phyloP scores from a whole-genome alignment of 768 basidiomycete genomes.

The Tephrocybe sp. region DNA sequence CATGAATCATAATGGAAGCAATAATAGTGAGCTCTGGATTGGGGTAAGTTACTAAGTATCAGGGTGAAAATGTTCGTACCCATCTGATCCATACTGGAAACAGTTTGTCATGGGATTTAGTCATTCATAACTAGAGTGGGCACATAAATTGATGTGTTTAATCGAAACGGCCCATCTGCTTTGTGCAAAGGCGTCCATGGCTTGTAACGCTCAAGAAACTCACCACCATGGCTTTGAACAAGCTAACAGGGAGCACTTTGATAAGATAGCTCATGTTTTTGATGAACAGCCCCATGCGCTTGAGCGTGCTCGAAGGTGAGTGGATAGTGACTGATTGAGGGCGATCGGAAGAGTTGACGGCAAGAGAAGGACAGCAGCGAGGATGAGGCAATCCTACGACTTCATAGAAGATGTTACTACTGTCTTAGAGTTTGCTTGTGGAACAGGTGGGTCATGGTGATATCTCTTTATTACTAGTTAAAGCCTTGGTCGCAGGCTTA shows the following conservation, averaged over 20 bases:
- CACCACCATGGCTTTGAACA: slow-evolving; percentile 2
- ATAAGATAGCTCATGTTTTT: slow-evolving; percentile 13
- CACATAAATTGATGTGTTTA: background rate
- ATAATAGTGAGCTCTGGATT: no score
- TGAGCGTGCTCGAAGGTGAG: slow-evolving; percentile 13
- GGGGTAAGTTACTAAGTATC: no score
- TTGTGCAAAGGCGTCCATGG: background rate
- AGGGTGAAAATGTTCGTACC: no score
- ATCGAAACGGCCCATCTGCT: background rate
- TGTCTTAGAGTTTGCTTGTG: slow-evolving; percentile 76
- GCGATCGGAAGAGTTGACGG: background rate
- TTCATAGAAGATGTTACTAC: slow-evolving; percentile 56
- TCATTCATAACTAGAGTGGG: no score
- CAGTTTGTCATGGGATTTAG: no score
- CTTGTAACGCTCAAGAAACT: background rate
- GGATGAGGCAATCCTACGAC: slow-evolving; percentile 35
- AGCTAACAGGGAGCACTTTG: slow-evolving; percentile 17
- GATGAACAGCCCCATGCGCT: slow-evolving; percentile 14
- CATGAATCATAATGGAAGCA: no score
- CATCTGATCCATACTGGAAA: no score
- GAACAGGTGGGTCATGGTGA: slow-evolving; percentile 39
- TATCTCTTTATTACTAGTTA: background rate
- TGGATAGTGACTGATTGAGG: slow-evolving; percentile 3
- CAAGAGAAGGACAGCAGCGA: slow-evolving; percentile 29
- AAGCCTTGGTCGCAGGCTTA: slow-evolving; percentile 41